A percentile compares a stretch with the other conserved stretches of the same genome.
These are phyloP conservation scores for Phytopythium helicoides DNA, from an alignment of 352 stramenopile species.

Conservation along the genomic window DNA sequence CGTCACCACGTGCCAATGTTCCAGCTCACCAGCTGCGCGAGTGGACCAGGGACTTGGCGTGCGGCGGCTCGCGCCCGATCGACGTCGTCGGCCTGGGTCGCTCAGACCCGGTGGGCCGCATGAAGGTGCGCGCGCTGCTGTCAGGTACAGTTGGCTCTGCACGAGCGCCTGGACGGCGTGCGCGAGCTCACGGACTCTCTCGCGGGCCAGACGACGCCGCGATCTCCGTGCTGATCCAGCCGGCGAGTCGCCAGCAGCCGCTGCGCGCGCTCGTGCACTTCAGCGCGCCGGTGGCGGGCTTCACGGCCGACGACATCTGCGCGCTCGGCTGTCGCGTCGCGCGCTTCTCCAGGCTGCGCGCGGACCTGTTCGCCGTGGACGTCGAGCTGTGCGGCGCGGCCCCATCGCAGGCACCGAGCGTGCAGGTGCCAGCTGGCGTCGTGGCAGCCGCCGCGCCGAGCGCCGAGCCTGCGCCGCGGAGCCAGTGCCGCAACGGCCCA, in stretches of 20 bases:
- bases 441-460: slow-evolving; percentile 2
- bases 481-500: slow-evolving; percentile 8
- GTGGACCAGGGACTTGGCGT: slow-evolving; percentile 39
- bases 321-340: slow-evolving; percentile 24
- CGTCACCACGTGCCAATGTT: slow-evolving; percentile 1
- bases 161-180: neutral
- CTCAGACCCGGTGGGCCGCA: slow-evolving; percentile 41
- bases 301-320: slow-evolving; percentile 56
- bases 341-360: slow-evolving; percentile 35
- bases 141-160: slow-evolving; percentile 35
- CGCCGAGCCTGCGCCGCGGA: slow-evolving; percentile 9
- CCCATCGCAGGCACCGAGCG: neutral
- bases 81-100: slow-evolving; percentile 47
- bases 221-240: slow-evolving; percentile 14
- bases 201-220: neutral
- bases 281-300: slow-evolving; percentile 58
- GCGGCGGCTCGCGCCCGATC: slow-evolving; percentile 35
- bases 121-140: slow-evolving; percentile 65
- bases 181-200: slow-evolving; percentile 4
- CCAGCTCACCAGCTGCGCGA: slow-evolving; percentile 5
- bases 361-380: slow-evolving; percentile 37
- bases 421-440: slow-evolving; percentile 17
- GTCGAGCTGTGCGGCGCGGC: slow-evolving; percentile 10
- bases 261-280: slow-evolving; percentile 63
- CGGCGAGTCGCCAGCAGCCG: slow-evolving; percentile 2